Base-by-base conservation (phyloP, 371 early-diverging fungal genomes). In the Thermomucor indicae-seudaticae region DNA sequence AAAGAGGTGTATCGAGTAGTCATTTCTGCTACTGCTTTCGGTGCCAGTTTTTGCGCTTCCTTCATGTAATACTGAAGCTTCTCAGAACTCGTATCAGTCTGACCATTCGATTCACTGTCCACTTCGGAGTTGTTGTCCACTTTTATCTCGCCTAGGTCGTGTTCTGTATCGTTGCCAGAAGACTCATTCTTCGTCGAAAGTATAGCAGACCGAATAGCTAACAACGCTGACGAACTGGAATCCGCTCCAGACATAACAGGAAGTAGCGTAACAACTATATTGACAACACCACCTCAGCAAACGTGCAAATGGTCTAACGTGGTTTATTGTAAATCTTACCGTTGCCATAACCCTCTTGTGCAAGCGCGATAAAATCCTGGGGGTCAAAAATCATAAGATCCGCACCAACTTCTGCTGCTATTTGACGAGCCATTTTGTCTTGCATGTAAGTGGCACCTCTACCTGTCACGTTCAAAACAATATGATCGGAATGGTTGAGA, bases 311-410 rank as follows among this genome's bases (percentile, higher is more conserved):
- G 16, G 30, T 38, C 27, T 41, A 7, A 39, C 25, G 24, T 55
- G 53, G 53, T 64, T 51, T 34, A 11, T 35, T 38, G 29, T 6
- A 22, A 49, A 7, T 28, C 1, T 51, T 57, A 57, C 57, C 51
- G 2, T 51, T 11, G 55, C 47, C 32, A 49, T 60, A 43, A 29
- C 60, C 48, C 22, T 41, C 62, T 22, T 74, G 53, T 11, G 75
- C 73, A 27, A 80, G 56, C 12, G 62, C 59, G 38, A 73, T 55
- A 44, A 78, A 55, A 31, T 80, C 81, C 42, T 77, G 77, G 3
- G 68, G 49, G 41, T 80, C 79, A 29, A 80, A 47, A 0, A 60
- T 60, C 3, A 70, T 37, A 17, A 73, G 34, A 52, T 70, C 61
- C 2, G 73, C 58, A 2, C 56, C 58, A 0, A 44, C 44, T 19